phyloP scores from a whole-genome alignment of 176 grass and related monocot species.

The maize (Zea mays) region Zm-B73-REFERENCE-NAM-5.0 NC_050098.1:185644001-185644500 shows the following conservation, averaged over 20 bases:
- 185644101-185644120: conserved; percentile 33
- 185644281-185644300: not conserved
- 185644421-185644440: too few relatives aligned
- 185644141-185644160: conserved; percentile 35
- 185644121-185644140: conserved; percentile 53
- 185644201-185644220: conserved; percentile 28
- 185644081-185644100: not conserved
- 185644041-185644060: accelerated
- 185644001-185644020: conserved; percentile 1
- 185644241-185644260: conserved; percentile 16
- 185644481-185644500: too few relatives aligned
- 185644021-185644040: conserved; percentile 25
- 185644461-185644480: too few relatives aligned
- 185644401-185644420: too few relatives aligned
- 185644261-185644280: not conserved
- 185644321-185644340: too few relatives aligned
- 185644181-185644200: not conserved
- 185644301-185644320: too few relatives aligned
- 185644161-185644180: not conserved
- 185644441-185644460: too few relatives aligned
- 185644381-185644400: too few relatives aligned
- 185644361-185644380: too few relatives aligned
- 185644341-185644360: too few relatives aligned
- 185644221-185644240: conserved; percentile 26
- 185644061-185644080: not conserved